These are phyloP conservation scores for Azolla pinnata DNA, from an alignment of 75 land plant species.

Conservation along the genomic window DNA sequence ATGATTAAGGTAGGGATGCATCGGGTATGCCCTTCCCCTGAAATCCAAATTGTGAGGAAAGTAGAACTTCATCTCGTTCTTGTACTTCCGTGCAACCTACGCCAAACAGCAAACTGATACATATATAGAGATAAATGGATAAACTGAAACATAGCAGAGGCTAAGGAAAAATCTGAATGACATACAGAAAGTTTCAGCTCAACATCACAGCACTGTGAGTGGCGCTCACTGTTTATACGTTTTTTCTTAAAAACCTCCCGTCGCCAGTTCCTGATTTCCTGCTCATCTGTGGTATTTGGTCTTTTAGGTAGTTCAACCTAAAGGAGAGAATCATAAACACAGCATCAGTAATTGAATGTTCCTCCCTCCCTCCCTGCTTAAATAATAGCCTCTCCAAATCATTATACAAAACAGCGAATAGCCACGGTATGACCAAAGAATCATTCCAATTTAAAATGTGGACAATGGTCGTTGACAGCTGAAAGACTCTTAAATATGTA, in stretches of 20 bases:
- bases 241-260: conserved; percentile 41
- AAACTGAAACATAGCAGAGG: neutral
- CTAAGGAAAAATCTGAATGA: neutral
- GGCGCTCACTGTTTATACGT: conserved; percentile 66
- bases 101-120: no score
- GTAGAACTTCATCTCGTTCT: conserved; percentile 66
- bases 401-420: no score
- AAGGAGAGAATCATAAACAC: no score
- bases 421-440: no score
- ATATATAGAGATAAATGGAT: neutral
- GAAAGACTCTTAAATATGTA: no score
- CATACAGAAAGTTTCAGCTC: conserved; percentile 85
- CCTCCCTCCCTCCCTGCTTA: neutral
- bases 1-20: conserved; percentile 91
- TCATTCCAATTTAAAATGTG: no score
- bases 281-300: conserved; percentile 40
- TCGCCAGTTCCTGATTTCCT: conserved; percentile 46
- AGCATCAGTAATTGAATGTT: no score
- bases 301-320: conserved; percentile 60
- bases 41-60: conserved; percentile 95
- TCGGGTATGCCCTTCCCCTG: conserved; percentile 84
- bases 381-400: no score
- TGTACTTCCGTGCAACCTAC: conserved; percentile 81
- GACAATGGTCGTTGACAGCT: no score
- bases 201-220: conserved; percentile 71